phyloP scores from a whole-genome alignment of 108 stramenopile species.

The Conticribra weissflogii region DNA sequence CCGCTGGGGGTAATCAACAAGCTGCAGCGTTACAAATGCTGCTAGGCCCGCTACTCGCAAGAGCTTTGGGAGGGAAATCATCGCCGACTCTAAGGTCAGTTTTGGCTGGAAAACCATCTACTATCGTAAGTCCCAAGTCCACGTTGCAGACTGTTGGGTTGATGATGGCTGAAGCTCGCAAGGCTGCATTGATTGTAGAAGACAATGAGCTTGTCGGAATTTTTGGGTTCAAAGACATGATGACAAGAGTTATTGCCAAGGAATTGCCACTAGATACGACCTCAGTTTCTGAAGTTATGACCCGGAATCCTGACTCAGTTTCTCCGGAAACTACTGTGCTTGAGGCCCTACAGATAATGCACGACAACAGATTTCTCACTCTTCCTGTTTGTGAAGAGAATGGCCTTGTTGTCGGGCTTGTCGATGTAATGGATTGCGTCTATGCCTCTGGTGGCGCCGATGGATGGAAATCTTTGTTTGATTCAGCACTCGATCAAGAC shows the following conservation, averaged over 20 bases:
- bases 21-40: constrained; percentile 70
- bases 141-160: constrained; percentile 76
- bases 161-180: constrained; percentile 84
- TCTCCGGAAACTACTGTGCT: constrained; percentile 87
- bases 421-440: constrained; percentile 97
- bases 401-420: constrained; percentile 88
- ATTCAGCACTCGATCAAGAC: constrained; percentile 42
- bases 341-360: constrained; percentile 92
- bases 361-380: constrained; percentile 92
- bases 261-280: constrained; percentile 77
- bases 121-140: constrained; percentile 69
- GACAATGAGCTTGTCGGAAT: constrained; percentile 85
- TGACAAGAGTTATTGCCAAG: constrained; percentile 87
- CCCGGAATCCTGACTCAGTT: constrained; percentile 89
- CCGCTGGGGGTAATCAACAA: constrained; percentile 55
- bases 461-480: constrained; percentile 63
- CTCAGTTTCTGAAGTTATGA: constrained; percentile 83
- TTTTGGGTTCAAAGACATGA: constrained; percentile 94
- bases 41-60: constrained; percentile 68
- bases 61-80: constrained; percentile 69
- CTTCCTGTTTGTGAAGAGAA: constrained; percentile 87
- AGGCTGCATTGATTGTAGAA: constrained; percentile 87
- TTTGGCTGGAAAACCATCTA: constrained; percentile 72
- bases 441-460: constrained; percentile 86
- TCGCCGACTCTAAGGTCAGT: constrained; percentile 75